Evolutionary conservation across 2,329 filamentous ascomycete species (phyloP), one percentile per base, ranked within the genome.

Genomic region (Monosporascus sp.): DNA sequence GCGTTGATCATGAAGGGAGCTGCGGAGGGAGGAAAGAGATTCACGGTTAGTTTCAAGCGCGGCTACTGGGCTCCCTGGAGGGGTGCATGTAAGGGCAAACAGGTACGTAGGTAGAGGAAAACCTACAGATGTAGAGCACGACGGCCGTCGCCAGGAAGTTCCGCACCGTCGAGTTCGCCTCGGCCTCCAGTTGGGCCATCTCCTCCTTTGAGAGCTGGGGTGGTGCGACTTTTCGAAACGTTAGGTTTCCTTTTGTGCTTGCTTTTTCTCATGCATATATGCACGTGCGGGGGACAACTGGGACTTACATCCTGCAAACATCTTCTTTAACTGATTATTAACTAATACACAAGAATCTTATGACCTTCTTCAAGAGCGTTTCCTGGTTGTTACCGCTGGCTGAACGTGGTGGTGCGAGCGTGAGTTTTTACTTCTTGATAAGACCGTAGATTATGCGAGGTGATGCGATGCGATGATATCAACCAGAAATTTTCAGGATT

Each of bases 61-160:
- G 52, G 52, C 9, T 35, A 35, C 31, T 35, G 31, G 31, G 31
- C 9, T 35, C 11, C 31, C 9, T 53, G 54, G 19, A 43, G n/a
- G n/a, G 37, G 14, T 48, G 48, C 19, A 17, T 20, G 26, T 37
- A 19, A 35, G 27, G 5, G 11, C 9, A 1, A 37, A 11, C 7
- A 11, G 37, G 20, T 9, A 7, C 19, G 31, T 27, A 19, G 27
- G n/a, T 37, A 7, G 24, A 35, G 20, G 19, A 38, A n/a, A 8
- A 68, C 87, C 53, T 83, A 94, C 89, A 90, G 56, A 94, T 74
- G 69, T 93, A 93, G 48, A 94, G 79, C 49, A 88, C 71, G 40
- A 86, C 76, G 58, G 85, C 85, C 17, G 84, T 83, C 40, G 82
- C 79, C 52, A 86, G 68, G 57, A 87, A 87, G 64, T 78, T 79